Conservation (phyloP, 73 alveolate species). For the Symbiodinium pilosum region DNA sequence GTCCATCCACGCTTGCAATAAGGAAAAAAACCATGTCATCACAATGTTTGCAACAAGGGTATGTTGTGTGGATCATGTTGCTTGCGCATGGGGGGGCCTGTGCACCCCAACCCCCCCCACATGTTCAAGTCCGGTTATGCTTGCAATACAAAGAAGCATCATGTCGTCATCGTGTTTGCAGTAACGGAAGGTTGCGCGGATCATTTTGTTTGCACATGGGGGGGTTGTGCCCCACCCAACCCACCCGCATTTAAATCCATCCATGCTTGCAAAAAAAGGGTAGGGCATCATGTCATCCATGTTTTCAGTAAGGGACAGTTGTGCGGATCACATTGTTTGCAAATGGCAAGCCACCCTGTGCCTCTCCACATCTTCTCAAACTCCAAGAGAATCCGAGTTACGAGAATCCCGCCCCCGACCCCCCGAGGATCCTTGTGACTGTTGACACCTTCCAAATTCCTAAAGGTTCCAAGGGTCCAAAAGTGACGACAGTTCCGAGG, state of each 20-base stretch:
- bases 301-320: no score
- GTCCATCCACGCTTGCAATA: neutral
- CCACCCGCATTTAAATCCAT: no score
- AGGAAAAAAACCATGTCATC: neutral
- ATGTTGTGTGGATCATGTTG: neutral
- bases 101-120: no score
- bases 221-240: no score
- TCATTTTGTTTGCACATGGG: neutral
- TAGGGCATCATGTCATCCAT: no score
- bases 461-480: neutral
- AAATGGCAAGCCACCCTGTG: neutral
- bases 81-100: neutral
- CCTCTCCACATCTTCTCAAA: neutral
- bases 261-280: no score
- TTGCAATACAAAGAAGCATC: neutral
- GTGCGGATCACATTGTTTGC: no score
- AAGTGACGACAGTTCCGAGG: neutral
- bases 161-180: neutral
- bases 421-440: neutral
- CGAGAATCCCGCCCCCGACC: neutral
- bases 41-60: neutral
- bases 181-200: neutral
- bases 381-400: neutral
- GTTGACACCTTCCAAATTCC: neutral
- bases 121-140: neutral